Base-by-base conservation (phyloP, 306 rosid species). In the Dryas octopetala region DNA sequence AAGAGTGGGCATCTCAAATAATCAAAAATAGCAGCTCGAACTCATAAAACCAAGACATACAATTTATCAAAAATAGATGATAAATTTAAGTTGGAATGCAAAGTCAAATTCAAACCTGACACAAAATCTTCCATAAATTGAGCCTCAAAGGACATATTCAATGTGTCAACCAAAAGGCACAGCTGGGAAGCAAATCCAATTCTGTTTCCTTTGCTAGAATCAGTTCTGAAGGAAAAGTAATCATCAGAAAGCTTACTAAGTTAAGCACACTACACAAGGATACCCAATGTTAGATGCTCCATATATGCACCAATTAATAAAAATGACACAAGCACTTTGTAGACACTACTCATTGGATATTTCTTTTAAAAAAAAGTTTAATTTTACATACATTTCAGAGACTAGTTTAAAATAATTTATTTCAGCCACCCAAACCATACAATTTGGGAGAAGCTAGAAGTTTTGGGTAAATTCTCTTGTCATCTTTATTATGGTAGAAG, bases 71-170 rank as follows among this genome's bases (percentile, higher is more conserved):
- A 63, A 47, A 6, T n/a, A 55, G 62, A 9, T 68, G 26, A 49
- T 50, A 51, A 48, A 44, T 14, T 7, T 28, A 60, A 23, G 49
- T 57, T 58, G 47, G 16, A 16, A 43, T 1, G 52, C 7, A 62
- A 73, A 76, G 62, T 51, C 44, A 60, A 79, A 76, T 81, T 78
- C 82, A 7, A 81, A 92, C 99, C 97, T 90, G 99, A 95, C 74
- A 90, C 91, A 83, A 95, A 95, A 88, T 95, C 97, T 88, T 95
- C 97, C 78, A 95, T 75, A 85, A 95, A 95, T 45, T 86, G 92
- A 77, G 96, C 99, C 81, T 86, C 84, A 57, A 95, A 95, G 73
- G 99, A 92, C 90, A 82, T 86, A 79, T 87, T 82, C 85, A 90
- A 84, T 68, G 97, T 88, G 74, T 89, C 97, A 79, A 88, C 79